These are phyloP conservation scores for Puccinia hordei DNA, from an alignment of 1,284 basidiomycete species.

Conservation along the genomic window DNA sequence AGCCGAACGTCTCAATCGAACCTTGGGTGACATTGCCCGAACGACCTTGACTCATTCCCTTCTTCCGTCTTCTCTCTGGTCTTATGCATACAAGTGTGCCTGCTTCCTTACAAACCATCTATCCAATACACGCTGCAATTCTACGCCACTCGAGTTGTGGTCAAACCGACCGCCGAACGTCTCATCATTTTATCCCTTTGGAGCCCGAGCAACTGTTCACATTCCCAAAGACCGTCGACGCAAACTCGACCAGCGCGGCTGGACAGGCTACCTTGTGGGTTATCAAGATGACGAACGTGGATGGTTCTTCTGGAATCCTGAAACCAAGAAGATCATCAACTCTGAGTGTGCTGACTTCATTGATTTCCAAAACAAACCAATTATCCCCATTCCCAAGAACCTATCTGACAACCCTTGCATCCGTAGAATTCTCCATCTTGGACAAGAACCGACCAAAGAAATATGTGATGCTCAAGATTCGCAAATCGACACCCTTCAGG, in stretches of 20 bases:
- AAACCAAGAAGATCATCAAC: too few species aligned
- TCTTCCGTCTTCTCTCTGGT: not conserved
- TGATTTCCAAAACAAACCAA: too few species aligned
- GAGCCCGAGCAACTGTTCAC: not conserved
- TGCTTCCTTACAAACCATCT: not conserved
- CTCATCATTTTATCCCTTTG: not conserved
- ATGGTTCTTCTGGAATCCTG: too few species aligned
- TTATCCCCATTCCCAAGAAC: too few species aligned
- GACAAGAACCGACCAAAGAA: too few species aligned
- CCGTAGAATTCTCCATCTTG: too few species aligned
- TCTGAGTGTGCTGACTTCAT: too few species aligned
- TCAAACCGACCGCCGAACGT: not conserved
- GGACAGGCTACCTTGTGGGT: not conserved
- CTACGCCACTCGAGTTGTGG: not conserved
- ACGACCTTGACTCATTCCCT: not conserved
- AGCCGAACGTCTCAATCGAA: conserved; percentile 16
- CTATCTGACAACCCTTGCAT: too few species aligned
- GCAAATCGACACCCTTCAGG: too few species aligned
- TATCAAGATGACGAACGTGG: too few species aligned
- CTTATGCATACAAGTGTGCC: not conserved
- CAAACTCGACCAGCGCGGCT: not conserved
- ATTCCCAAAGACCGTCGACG: not conserved
- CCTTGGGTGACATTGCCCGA: not conserved
- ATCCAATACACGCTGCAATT: not conserved
- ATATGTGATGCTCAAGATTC: too few species aligned